These are phyloP conservation scores for Prunus persica DNA, from an alignment of 306 rosid species.

Conservation along the genomic window Prunus_persica_NCBIv2 NC_034012.1:8659001-8659500, in stretches of 20 bases:
- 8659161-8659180: too few relatives aligned
- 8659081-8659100: too few relatives aligned
- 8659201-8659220: too few relatives aligned
- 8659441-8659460: slow-evolving; percentile 1
- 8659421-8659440: slow-evolving; percentile 4
- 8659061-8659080: too few relatives aligned
- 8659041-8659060: too few relatives aligned
- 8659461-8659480: neutral
- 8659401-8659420: neutral
- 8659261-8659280: neutral
- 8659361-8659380: neutral
- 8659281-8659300: neutral
- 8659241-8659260: neutral
- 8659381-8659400: slow-evolving; percentile 2
- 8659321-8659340: neutral
- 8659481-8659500: neutral
- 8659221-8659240: too few relatives aligned
- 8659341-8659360: neutral
- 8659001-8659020: too few relatives aligned
- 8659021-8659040: too few relatives aligned
- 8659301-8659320: neutral
- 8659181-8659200: too few relatives aligned
- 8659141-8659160: too few relatives aligned
- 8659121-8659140: too few relatives aligned
- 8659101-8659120: too few relatives aligned